Base-by-base conservation (phyloP, 2,329 filamentous ascomycete genomes). In the Helotiales sp. region DNA sequence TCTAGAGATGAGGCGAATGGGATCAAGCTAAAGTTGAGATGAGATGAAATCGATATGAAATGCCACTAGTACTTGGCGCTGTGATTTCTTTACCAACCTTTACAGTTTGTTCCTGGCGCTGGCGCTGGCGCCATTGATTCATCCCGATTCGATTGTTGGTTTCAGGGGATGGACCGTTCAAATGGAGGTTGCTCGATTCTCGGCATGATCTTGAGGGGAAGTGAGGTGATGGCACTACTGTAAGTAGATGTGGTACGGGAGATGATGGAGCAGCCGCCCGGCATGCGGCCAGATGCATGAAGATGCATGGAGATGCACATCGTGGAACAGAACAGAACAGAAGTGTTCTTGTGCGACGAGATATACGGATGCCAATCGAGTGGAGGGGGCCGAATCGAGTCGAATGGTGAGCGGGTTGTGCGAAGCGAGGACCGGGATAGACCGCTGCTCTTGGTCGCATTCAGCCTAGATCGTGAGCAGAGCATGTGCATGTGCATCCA, bases 191-290 rank as follows among this genome's bases (percentile, higher is more conserved):
- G 49, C 30, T 52, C 49, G 49, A 52, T 52, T 55, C 24, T 43
- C 37, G 32, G 55, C 20, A 43, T 17, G 54, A 58, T 43, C 11
- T 26, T 20, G 10, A 22, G 20, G 34, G 32, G 52, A 34, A 57
- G 32, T 57, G 52, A 57, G 52, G 52, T 57, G 52, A 57, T 37
- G 26, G 30, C 32, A 45, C 34, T 43, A n/a, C n/a, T n/a, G n/a
- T n/a, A n/a, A n/a, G n/a, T n/a, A 24, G 22, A 59, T 17, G 37
- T 60, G 57, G 57, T 47, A 60, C 57, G 57, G 40, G 20, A 60
- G 6, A 28, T 60, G 57, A 5, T 60, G 45, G 63, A 60, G 63
- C 63, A 65, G 63, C 55, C 63, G 63, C 63, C 63, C 45, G 49
- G 63, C 22, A 61, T 45, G 57, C 57, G 28, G 57, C 55, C 22